Conservation (phyloP, 805 yeast genomes). For the Yarrowia deformans region DNA sequence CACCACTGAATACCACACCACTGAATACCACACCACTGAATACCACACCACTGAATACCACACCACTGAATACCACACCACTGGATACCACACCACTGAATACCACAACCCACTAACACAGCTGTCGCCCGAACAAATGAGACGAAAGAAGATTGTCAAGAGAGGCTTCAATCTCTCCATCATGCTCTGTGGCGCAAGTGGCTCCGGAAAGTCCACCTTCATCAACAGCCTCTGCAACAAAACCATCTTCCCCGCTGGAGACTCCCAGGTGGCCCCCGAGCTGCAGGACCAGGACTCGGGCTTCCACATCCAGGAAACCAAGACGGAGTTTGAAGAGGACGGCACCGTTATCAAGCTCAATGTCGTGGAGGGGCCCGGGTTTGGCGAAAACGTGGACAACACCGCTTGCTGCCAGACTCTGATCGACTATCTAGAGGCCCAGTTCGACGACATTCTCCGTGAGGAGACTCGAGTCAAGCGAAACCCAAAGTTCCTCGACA, state of each 20-base stretch:
- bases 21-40: background rate
- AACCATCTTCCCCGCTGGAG: slow-evolving; percentile 62
- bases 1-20: background rate
- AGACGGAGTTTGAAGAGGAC: slow-evolving; percentile 63
- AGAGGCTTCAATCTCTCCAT: slow-evolving; percentile 56
- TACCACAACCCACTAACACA: slow-evolving; percentile 14
- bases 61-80: background rate
- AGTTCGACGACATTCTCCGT: slow-evolving; percentile 72
- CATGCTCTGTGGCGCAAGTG: slow-evolving; percentile 89
- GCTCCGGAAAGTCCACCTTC: slow-evolving; percentile 90
- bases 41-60: background rate
- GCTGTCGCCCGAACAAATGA: slow-evolving; percentile 50
- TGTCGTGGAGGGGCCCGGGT: slow-evolving; percentile 76
- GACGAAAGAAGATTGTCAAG: slow-evolving; percentile 68
- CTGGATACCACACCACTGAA: background rate
- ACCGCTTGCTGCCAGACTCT: slow-evolving; percentile 58
- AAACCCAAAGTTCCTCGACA: slow-evolving; percentile 78
- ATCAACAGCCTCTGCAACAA: slow-evolving; percentile 87
- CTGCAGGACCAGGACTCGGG: slow-evolving; percentile 39
- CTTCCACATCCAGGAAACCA: slow-evolving; percentile 42
- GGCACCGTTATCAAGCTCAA: slow-evolving; percentile 61
- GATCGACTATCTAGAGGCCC: slow-evolving; percentile 66
- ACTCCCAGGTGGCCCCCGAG: slow-evolving; percentile 13
- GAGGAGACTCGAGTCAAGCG: slow-evolving; percentile 88
- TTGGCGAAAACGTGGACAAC: slow-evolving; percentile 76